Evolutionary conservation across 208 protist species (phyloP).

Genomic region (Naegleria gruberi): DNA sequence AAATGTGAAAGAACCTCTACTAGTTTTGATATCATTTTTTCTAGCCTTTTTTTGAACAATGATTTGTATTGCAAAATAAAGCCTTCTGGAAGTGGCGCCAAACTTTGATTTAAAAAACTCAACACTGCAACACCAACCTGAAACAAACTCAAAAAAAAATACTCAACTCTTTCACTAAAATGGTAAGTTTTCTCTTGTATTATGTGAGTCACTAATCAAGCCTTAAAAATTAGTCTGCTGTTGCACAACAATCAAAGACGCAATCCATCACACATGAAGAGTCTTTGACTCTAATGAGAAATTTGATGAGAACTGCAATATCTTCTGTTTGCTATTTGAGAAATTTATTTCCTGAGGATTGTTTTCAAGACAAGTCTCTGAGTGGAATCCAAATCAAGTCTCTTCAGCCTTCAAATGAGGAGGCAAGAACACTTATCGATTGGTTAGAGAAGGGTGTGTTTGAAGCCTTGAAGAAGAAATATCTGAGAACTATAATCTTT

Average conservation of each 20-base stretch:
- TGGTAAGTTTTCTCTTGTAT: background rate
- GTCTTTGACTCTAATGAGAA: constrained; percentile 32
- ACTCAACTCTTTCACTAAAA: too few species aligned
- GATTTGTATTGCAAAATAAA: too few species aligned
- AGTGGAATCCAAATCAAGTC: constrained; percentile 31
- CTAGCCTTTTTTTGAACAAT: too few species aligned
- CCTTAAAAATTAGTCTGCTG: background rate
- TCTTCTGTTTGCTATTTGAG: constrained; percentile 4
- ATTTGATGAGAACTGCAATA: constrained; percentile 27
- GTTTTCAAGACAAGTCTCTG: constrained; percentile 27
- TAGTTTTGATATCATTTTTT: too few species aligned
- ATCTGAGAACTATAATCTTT: constrained; percentile 21
- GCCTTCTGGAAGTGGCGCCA: too few species aligned
- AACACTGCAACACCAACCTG: background rate
- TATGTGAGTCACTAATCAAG: background rate
- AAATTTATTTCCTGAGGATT: constrained; percentile 20
- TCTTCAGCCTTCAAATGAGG: constrained; percentile 1
- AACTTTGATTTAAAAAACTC: too few species aligned
- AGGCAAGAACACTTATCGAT: constrained; percentile 28
- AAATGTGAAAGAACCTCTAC: too few species aligned
- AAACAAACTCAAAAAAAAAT: background rate
- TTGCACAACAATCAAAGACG: constrained; percentile 17
- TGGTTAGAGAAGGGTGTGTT: constrained; percentile 40
- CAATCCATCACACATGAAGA: constrained; percentile 13
- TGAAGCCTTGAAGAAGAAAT: constrained; percentile 36